A percentile compares a stretch with the other conserved stretches of the same genome.
Conservation (phyloP, 805 yeast species). For the Zygotorulaspora danielsina region DNA sequence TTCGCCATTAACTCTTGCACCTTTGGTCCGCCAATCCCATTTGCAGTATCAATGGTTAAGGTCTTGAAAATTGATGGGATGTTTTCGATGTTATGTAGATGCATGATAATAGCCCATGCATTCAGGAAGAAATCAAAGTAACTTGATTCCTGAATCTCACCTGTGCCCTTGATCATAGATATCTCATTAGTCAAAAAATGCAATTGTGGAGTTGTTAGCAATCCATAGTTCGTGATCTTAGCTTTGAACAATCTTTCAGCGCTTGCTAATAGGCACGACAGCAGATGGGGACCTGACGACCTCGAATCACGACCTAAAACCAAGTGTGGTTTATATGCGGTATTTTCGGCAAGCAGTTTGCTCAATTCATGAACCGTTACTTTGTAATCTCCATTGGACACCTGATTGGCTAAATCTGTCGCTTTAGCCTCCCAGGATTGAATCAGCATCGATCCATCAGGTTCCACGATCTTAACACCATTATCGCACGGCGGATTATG, state of each 20-base stretch:
- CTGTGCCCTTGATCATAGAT: slow-evolving; percentile 43
- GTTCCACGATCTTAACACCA: slow-evolving; percentile 92
- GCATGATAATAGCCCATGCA: slow-evolving; percentile 28
- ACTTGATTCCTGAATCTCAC: slow-evolving; percentile 59
- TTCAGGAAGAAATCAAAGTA: slow-evolving; percentile 61
- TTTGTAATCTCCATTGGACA: slow-evolving; percentile 35
- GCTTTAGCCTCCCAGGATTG: slow-evolving; percentile 81
- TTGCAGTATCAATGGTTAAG: slow-evolving; percentile 83
- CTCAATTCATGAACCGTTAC: slow-evolving; percentile 5
- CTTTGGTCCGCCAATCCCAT: slow-evolving; percentile 93
- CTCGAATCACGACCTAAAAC: slow-evolving; percentile 85
- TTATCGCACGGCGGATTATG: slow-evolving; percentile 91
- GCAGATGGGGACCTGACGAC: slow-evolving; percentile 60
- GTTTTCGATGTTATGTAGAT: slow-evolving; percentile 14
- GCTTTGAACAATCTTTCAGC: slow-evolving; percentile 59
- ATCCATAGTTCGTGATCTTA: slow-evolving; percentile 52
- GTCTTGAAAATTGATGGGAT: slow-evolving; percentile 7
- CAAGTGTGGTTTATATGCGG: slow-evolving; percentile 40
- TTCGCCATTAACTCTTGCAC: slow-evolving; percentile 43
- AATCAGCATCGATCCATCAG: slow-evolving; percentile 84
- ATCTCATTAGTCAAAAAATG: slow-evolving; percentile 81
- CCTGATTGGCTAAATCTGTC: slow-evolving; percentile 67
- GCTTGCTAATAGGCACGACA: slow-evolving; percentile 46
- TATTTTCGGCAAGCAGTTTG: slow-evolving; percentile 6
- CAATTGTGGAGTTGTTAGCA: slow-evolving; percentile 89